These are phyloP conservation scores for Micractinium conductrix DNA, from an alignment of 139 green algal genomes.

Conservation along the genomic window DNA sequence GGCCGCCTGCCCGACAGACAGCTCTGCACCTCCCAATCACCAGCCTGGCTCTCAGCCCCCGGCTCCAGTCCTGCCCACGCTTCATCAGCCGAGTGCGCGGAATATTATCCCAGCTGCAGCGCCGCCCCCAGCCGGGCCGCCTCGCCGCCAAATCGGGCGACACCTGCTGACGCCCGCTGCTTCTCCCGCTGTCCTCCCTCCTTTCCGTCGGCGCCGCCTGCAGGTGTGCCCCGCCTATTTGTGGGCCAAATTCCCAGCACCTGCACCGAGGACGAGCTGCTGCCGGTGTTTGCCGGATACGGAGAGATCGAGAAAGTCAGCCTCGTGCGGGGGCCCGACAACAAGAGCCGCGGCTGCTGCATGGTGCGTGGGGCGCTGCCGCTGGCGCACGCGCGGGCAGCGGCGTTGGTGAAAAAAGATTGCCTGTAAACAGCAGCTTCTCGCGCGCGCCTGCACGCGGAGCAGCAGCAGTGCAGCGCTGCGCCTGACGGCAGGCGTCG, in stretches of 20 bases:
- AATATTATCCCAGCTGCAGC: no score
- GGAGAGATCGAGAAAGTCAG: conserved; percentile 72
- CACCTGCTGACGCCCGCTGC: neutral
- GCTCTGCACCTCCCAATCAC: no score
- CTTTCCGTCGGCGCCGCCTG: no score
- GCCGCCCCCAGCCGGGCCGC: no score
- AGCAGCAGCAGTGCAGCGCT: neutral
- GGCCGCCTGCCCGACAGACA: no score
- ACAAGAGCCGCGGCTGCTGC: conserved; percentile 76
- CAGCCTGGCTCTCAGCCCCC: no score
- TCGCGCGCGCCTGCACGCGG: neutral
- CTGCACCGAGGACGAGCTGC: conserved; percentile 69
- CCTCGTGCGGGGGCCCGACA: conserved; percentile 71
- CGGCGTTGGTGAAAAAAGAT: no score
- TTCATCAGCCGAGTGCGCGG: no score
- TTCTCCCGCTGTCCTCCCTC: neutral
- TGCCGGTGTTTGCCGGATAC: conserved; percentile 75
- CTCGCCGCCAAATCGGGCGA: no score
- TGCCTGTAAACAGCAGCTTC: no score
- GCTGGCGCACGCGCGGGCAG: neutral
- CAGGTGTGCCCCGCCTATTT: conserved; percentile 65
- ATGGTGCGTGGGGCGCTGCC: conserved; percentile 72
- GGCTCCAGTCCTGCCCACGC: no score
- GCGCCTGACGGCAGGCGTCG: no score
- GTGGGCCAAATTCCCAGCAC: conserved; percentile 73